A percentile compares a stretch with the other conserved stretches of the same genome.
Evolutionary conservation across 1,284 basidiomycete genomes (phyloP).

Genomic region (Earliella scabrosa): DNA sequence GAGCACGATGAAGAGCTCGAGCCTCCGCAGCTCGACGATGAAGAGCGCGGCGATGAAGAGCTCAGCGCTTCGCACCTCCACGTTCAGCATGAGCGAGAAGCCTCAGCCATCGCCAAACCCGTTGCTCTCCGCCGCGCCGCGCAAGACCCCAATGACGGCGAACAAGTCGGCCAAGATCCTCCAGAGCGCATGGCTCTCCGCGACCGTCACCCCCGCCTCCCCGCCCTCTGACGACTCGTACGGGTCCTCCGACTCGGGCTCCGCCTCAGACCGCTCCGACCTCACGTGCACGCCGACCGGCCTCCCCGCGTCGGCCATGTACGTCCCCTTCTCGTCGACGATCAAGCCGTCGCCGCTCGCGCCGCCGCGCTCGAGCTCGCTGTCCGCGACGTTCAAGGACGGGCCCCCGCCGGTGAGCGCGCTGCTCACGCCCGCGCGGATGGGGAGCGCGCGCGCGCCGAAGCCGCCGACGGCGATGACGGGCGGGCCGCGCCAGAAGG

Average conservation of each 20-base stretch:
- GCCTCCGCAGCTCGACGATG: conserved; percentile 9
- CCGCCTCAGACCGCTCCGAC: conserved; percentile 21
- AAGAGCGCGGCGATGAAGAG: conserved; percentile 15
- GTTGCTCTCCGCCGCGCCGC: conserved; percentile 11
- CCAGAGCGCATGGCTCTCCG: conserved; percentile 24
- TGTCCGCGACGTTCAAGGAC: conserved; percentile 16
- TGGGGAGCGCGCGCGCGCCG: conserved; percentile 10
- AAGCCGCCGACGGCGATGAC: conserved; percentile 2
- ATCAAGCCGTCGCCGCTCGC: conserved; percentile 22
- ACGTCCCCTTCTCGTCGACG: conserved; percentile 25
- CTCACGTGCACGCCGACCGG: conserved; percentile 25
- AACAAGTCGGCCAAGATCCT: conserved; percentile 25
- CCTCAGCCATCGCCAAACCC: conserved; percentile 1
- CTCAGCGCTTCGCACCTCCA: conserved; percentile 7
- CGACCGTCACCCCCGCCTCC: conserved; percentile 24
- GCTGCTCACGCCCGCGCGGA: conserved; percentile 15
- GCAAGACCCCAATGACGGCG: conserved; percentile 15
- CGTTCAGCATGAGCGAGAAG: conserved; percentile 18
- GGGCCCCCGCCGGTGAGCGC: conserved; percentile 20
- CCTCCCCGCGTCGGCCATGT: conserved; percentile 22
- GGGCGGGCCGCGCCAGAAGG: conserved; percentile 6
- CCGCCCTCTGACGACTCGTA: conserved; percentile 19
- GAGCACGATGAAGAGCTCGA: conserved; percentile 12
- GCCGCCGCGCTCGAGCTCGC: conserved; percentile 23
- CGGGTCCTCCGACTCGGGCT: conserved; percentile 12